These are phyloP conservation scores for Botrytis pseudocinerea DNA, from an alignment of 2,329 filamentous ascomycete genomes.

Conservation along the genomic window DNA sequence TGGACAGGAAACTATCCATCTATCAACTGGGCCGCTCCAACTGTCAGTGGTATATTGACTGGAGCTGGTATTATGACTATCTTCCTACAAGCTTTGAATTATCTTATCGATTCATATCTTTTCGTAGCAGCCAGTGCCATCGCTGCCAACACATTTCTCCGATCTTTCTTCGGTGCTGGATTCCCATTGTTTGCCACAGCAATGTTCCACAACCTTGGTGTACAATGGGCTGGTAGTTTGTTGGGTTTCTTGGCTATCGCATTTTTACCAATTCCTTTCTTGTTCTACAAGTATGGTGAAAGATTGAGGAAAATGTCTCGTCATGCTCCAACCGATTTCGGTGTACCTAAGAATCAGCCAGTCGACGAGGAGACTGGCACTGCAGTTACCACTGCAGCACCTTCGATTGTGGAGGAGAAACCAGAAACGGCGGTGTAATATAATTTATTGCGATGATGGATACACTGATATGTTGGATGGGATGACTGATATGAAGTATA, in stretches of 20 bases:
- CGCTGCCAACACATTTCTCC: slow-evolving; percentile 32
- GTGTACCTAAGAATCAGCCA: not conserved
- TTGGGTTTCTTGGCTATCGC: slow-evolving; percentile 45
- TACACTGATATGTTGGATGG: not conserved
- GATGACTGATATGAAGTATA: slow-evolving; percentile 12
- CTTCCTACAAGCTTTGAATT: slow-evolving; percentile 47
- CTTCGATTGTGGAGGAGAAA: slow-evolving; percentile 8
- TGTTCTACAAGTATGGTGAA: slow-evolving; percentile 55
- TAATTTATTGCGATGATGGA: slow-evolving; percentile 6
- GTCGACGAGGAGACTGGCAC: slow-evolving; percentile 16
- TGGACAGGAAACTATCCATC: slow-evolving; percentile 43
- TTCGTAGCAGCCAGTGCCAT: slow-evolving; percentile 32
- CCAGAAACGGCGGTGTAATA: slow-evolving; percentile 3
- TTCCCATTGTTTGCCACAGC: slow-evolving; percentile 42
- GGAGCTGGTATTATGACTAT: slow-evolving; percentile 60
- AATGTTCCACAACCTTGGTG: slow-evolving; percentile 43
- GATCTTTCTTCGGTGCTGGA: slow-evolving; percentile 29
- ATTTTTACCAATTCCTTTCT: slow-evolving; percentile 47
- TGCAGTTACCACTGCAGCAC: slow-evolving; percentile 3
- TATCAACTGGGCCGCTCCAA: slow-evolving; percentile 42
- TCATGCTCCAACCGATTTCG: slow-evolving; percentile 23
- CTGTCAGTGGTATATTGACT: slow-evolving; percentile 51
- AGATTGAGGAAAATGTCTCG: slow-evolving; percentile 49
- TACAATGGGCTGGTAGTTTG: slow-evolving; percentile 45
- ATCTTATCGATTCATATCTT: slow-evolving; percentile 30